phyloP scores from a whole-genome alignment of 345 rosid genomes.

The Linum trigynum region DNA sequence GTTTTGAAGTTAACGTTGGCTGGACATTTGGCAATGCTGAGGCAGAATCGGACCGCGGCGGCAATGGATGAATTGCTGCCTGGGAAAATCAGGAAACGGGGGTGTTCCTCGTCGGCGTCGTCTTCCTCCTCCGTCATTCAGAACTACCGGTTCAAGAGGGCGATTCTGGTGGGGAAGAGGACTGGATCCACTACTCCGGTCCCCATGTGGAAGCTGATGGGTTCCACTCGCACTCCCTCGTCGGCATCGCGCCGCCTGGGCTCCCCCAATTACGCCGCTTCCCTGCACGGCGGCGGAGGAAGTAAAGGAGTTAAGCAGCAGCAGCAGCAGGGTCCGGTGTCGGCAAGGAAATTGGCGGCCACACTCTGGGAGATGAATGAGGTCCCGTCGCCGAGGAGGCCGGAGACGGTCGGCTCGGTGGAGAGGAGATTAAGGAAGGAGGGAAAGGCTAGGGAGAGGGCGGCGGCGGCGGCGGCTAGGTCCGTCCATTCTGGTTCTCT shows the following conservation, averaged over 20 bases:
- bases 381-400: conserved; percentile 66
- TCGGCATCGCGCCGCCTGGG: conserved; percentile 39
- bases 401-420: conserved; percentile 22
- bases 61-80: conserved; percentile 40
- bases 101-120: conserved; percentile 73
- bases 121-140: conserved; percentile 72
- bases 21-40: conserved; percentile 40
- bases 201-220: conserved; percentile 78
- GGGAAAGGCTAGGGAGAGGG: conserved; percentile 36
- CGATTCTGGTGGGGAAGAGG: conserved; percentile 68
- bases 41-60: conserved; percentile 35
- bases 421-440: conserved; percentile 45
- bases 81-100: conserved; percentile 89
- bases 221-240: conserved; percentile 49
- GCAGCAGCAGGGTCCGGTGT: conserved; percentile 49
- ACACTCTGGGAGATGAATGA: conserved; percentile 98
- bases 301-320: conserved; percentile 30
- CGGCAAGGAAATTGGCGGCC: conserved; percentile 94
- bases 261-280: conserved; percentile 47
- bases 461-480: conserved; percentile 32
- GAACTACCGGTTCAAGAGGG: conserved; percentile 74
- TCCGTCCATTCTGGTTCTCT: conserved; percentile 61
- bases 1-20: not conserved
- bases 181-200: conserved; percentile 86
- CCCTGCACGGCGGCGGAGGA: conserved; percentile 29